Percentiles rank a stretch among this genome's conserved stretches.
phyloP scores from a whole-genome alignment of 2,329 filamentous ascomycete species.

The Curvularia verruculosa region DNA sequence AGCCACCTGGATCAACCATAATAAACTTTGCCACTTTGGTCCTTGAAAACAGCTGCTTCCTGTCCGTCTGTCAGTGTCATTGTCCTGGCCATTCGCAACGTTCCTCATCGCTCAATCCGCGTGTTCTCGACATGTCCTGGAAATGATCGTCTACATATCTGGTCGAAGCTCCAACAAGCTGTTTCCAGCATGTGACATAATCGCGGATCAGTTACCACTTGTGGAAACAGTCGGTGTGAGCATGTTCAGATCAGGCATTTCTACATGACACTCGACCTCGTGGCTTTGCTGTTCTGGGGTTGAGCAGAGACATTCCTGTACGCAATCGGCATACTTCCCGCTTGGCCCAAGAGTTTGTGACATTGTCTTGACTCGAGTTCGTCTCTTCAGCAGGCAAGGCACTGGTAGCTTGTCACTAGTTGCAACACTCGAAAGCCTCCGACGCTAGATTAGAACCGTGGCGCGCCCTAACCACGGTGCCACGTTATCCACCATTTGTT shows the following conservation, averaged over 20 bases:
- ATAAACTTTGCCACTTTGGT: not conserved
- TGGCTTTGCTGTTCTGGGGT: not conserved
- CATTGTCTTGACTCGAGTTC: not conserved
- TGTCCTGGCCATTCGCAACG: not conserved
- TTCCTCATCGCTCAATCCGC: not conserved
- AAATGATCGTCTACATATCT: not conserved
- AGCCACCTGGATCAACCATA: not conserved
- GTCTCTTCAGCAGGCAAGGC: not conserved
- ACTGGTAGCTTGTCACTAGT: not conserved
- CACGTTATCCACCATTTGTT: not conserved
- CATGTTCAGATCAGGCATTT: not conserved
- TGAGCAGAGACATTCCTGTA: not conserved
- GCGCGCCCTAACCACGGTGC: not conserved
- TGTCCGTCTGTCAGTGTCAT: not conserved
- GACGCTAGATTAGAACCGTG: not conserved
- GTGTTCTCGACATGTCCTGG: not conserved
- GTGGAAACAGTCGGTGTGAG: not conserved
- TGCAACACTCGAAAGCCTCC: not conserved
- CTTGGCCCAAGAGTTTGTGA: not conserved
- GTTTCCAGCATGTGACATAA: not conserved
- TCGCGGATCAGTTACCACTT: not conserved
- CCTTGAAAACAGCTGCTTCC: not conserved
- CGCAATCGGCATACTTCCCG: constrained; percentile 1
- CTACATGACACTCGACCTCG: constrained; percentile 1
- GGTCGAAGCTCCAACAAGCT: not conserved